A percentile compares a stretch with the other conserved stretches of the same genome.
These are phyloP conservation scores for Talaromyces sp. DNA, from an alignment of 2,329 filamentous ascomycete genomes.

Conservation along the genomic window DNA sequence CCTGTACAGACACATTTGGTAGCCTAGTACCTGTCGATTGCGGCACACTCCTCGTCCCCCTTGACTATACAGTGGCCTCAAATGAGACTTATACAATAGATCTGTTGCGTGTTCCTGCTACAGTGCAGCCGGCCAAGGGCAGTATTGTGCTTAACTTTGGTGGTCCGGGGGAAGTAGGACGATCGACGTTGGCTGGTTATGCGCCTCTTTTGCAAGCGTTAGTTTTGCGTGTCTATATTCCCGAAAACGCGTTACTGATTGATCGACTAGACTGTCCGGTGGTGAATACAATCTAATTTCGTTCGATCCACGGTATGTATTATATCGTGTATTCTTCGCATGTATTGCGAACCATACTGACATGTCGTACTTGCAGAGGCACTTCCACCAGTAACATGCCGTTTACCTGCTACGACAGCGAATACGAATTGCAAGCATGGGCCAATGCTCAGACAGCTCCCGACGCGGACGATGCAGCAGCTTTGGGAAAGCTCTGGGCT, in stretches of 20 bases:
- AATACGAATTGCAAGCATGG: neutral
- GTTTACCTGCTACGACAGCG: conserved; percentile 2
- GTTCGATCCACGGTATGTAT: conserved; percentile 8
- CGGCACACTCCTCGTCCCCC: conserved; percentile 31
- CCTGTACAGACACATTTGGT: neutral
- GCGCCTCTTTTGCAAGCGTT: neutral
- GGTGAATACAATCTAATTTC: conserved; percentile 1
- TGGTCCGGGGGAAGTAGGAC: conserved; percentile 28
- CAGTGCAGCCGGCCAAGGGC: conserved; percentile 28
- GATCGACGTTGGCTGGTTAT: conserved; percentile 4
- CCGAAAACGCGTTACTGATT: neutral
- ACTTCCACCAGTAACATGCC: neutral
- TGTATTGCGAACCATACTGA: neutral
- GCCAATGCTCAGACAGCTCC: neutral
- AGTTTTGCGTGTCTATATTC: neutral
- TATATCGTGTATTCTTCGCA: neutral
- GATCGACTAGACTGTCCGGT: neutral
- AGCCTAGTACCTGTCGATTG: conserved; percentile 24
- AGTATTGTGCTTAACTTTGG: conserved; percentile 35
- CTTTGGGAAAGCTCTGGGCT: conserved; percentile 15
- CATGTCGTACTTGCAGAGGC: neutral
- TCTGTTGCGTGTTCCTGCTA: conserved; percentile 27
- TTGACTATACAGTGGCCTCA: conserved; percentile 31
- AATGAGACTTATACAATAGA: conserved; percentile 27
- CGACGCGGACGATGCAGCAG: neutral